phyloP scores from a whole-genome alignment of 306 rosid species.

The Quercus suber region DNA sequence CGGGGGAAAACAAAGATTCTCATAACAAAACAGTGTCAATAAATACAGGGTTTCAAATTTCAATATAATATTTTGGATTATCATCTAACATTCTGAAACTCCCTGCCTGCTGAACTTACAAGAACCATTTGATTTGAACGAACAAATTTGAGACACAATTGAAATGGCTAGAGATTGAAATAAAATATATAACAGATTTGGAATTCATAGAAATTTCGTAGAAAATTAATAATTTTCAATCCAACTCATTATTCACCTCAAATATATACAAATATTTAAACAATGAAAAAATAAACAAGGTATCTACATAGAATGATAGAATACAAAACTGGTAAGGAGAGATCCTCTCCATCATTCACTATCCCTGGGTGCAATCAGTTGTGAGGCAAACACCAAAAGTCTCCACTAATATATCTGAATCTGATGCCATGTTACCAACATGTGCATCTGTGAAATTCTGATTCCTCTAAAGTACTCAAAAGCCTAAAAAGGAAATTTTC shows the following conservation, averaged over 20 bases:
- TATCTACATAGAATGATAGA: neutral
- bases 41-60: neutral
- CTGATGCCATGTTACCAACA: neutral
- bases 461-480: slow-evolving; percentile 7
- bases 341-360: no score
- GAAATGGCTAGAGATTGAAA: no score
- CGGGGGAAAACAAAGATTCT: neutral
- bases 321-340: no score
- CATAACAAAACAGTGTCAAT: neutral
- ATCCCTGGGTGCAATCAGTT: neutral
- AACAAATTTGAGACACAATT: neutral
- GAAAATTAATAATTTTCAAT: neutral
- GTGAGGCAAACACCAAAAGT: neutral
- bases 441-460: neutral
- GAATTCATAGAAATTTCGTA: neutral
- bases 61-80: no score
- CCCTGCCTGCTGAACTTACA: neutral
- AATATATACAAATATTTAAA: neutral
- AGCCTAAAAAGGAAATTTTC: slow-evolving; percentile 6
- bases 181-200: neutral
- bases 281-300: neutral
- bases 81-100: neutral
- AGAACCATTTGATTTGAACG: neutral
- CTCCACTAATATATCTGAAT: no score
- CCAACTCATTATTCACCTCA: slow-evolving; percentile 16